These are phyloP conservation scores for Xylaria arbuscula DNA, from an alignment of 2,329 filamentous ascomycete genomes.

Conservation along the genomic window DNA sequence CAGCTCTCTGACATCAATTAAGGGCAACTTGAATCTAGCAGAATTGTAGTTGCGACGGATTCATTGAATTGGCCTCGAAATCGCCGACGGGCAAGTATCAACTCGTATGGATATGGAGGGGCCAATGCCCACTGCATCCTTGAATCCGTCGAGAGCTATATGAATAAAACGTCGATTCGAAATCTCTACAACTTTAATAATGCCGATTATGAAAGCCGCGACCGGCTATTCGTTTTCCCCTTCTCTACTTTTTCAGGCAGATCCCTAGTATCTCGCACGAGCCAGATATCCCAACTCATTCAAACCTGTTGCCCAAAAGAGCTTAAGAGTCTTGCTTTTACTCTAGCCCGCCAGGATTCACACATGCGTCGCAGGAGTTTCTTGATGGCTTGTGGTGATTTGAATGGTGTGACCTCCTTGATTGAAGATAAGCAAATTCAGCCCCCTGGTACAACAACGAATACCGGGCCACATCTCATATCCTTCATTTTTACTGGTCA, in stretches of 20 bases:
- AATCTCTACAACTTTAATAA: too few species aligned
- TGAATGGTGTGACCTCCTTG: too few species aligned
- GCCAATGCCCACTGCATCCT: conserved; percentile 16
- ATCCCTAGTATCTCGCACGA: background rate
- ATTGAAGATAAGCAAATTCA: too few species aligned
- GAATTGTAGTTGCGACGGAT: background rate
- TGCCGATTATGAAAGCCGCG: too few species aligned
- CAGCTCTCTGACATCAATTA: background rate
- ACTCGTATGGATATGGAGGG: conserved; percentile 1
- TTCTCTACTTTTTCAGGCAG: conserved; percentile 8
- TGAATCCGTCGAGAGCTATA: conserved; percentile 2
- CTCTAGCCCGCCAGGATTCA: background rate
- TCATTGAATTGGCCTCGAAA: background rate
- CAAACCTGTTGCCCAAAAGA: background rate
- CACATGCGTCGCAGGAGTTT: background rate
- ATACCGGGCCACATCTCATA: conserved; percentile 7
- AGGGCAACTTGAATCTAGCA: background rate
- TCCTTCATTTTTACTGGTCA: conserved; percentile 47
- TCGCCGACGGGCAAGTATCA: background rate
- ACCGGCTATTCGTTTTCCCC: too few species aligned
- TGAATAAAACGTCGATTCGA: background rate
- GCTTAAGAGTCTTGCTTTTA: background rate
- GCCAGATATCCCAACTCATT: background rate
- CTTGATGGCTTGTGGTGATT: background rate
- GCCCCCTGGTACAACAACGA: background rate